A percentile compares a stretch with the other conserved stretches of the same genome.
phyloP scores from a whole-genome alignment of 495 filamentous ascomycete species.

The Hypoxylon fuscum region DNA sequence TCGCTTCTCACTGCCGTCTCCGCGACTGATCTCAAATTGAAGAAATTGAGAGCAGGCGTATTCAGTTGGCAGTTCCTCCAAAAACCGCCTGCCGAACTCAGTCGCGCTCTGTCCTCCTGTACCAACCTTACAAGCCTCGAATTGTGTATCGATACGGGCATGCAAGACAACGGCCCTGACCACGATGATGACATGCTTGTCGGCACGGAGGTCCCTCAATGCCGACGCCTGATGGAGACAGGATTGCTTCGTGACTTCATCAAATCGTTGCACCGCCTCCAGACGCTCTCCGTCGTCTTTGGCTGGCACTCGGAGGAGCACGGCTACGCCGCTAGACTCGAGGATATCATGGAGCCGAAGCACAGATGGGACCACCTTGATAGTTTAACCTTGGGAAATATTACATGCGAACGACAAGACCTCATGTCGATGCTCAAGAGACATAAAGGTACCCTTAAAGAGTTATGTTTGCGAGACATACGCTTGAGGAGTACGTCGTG shows the following conservation, averaged over 20 bases:
- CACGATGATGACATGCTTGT: no score
- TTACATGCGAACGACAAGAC: constrained; percentile 27
- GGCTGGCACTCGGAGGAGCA: constrained; percentile 8
- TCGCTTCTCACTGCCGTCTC: constrained; percentile 19
- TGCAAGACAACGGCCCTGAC: no score
- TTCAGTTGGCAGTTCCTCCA: constrained; percentile 24
- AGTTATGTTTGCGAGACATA: constrained; percentile 21
- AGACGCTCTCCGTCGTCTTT: constrained; percentile 20
- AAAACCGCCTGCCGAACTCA: constrained; percentile 19
- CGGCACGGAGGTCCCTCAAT: no score
- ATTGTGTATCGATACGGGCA: constrained; percentile 26
- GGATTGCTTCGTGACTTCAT: constrained; percentile 27
- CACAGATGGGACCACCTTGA: constrained; percentile 27
- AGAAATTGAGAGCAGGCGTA: constrained; percentile 10
- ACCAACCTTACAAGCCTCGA: constrained; percentile 24
- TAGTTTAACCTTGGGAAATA: constrained; percentile 15
- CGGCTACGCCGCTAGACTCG: constrained; percentile 13
- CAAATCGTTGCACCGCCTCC: constrained; percentile 15
- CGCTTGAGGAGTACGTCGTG: constrained; percentile 18
- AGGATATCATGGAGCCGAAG: constrained; percentile 25
- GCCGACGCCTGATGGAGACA: constrained; percentile 14
- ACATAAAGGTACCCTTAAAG: constrained; percentile 19
- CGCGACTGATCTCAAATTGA: constrained; percentile 15
- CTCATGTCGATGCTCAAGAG: constrained; percentile 29
- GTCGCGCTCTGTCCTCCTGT: constrained; percentile 4